Evolutionary conservation across 116 monocot genomes (phyloP), one percentile per base, ranked within the genome.

Genomic region (Dioscorea cayenensis): DNA sequence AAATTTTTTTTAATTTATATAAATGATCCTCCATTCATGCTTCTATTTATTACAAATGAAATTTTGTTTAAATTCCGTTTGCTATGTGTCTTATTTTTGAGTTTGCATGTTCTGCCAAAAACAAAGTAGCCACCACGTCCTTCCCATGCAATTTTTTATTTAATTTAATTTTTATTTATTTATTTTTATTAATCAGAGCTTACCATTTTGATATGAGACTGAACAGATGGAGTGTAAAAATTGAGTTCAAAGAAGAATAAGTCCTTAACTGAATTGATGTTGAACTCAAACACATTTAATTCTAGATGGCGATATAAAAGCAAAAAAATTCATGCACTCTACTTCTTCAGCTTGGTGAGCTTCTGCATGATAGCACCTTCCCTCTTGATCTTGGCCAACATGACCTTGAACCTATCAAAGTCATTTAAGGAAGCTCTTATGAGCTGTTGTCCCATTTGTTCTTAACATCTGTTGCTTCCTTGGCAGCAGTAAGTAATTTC

Each of bases 381-480:
- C 11, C 81, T 78, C 78, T 73, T 78, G 61, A 78, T 78, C 66
- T 67, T 78, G 9, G 78, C 78, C 23, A 78, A n/a, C 78, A 78
- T 72, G 43, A 78, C 84, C 79, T 92, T 89, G 76, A 92, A 92
- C 76, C 86, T 80, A 67, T 92, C 86, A 51, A 86, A 92, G 73
- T 92, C 89, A 75, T 80, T 89, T 20, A 93, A 70, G 1, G 82
- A 75, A 36, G 93, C 93, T 76, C 93, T 82, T 87, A 94, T 10
- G 84, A 87, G 63, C 89, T 94, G 38, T 79, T 89, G 73, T 94
- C 89, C 89, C 93, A 89, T 25, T 80, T 94, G 65, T 83, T 87
- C 77, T 89, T 94, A 27, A 94, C 87, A 79, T 94, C 94, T 51
- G 94, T 86, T 52, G 77, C 86, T 64, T 94, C 88, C 90, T 90